Evolutionary conservation across 495 filamentous ascomycete species (phyloP), one percentile per base, ranked within the genome.

Genomic region (Daldinia childiae): DNA sequence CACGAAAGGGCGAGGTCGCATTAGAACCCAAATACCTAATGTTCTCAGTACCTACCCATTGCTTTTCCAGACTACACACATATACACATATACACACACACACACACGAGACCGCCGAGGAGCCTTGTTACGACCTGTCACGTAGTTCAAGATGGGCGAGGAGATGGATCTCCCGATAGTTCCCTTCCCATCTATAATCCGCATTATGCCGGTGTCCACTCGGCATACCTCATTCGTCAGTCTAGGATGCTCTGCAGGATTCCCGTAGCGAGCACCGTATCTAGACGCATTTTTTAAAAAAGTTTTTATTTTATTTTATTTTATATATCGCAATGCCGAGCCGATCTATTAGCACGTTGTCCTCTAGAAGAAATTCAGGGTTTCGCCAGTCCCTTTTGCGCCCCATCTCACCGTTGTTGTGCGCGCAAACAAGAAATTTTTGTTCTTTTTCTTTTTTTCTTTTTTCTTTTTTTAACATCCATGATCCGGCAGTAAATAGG

Each of bases 101-200:
- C n/a, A n/a, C n/a, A n/a, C n/a, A n/a, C n/a, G n/a, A n/a, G 45
- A 56, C 61, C 66, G 26, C 30, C 30, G 51, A 58, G 50, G 66
- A 38, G 52, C 34, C 43, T 62, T 39, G 51, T 73, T 69, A 54
- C 71, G 71, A 73, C 66, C 65, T 73, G 71, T 73, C 71, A 73
- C 66, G 71, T 73, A 69, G 71, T 62, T 73, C 71, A 69, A 73
- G 71, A 73, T 73, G 71, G 24, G 71, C 59, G 66, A 73, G 71
- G 71, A 73, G 66, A 73, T 73, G 66, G 71, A 73, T 73, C 71
- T 73, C 71, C 71, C 66, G 71, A 73, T 65, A 73, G 58, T 64
- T 73, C 71, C 58, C 64, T 55, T 54, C 56, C 43, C 71, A 73
- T 69, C 66, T 73, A 69, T 41, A 58, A 69, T 63, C 61, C 66